phyloP scores from a whole-genome alignment of 176 grass and related monocot genomes.

The Carex myosuroides region DNA sequence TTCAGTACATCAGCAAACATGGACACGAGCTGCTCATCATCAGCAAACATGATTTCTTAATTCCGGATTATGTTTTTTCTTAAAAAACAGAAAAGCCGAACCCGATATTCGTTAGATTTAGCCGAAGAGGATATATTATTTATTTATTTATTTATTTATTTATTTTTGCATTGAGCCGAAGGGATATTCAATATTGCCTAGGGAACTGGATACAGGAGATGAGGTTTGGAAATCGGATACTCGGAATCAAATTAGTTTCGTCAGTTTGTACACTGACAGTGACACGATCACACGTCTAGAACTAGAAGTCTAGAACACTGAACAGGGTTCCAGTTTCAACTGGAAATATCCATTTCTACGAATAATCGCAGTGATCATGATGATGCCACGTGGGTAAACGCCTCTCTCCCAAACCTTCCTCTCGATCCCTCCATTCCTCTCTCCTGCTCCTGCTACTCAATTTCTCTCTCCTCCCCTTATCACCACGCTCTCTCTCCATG shows the following conservation, averaged over 20 bases:
- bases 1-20: too few relatives aligned
- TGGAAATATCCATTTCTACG: background rate
- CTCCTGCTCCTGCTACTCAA: background rate
- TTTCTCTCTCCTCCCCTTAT: constrained; percentile 16
- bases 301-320: background rate
- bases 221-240: background rate
- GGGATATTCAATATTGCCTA: too few relatives aligned
- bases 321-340: background rate
- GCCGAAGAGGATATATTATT: too few relatives aligned
- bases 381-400: constrained; percentile 25
- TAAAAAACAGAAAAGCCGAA: too few relatives aligned
- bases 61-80: too few relatives aligned
- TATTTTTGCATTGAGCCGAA: too few relatives aligned
- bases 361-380: constrained; percentile 9
- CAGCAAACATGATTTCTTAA: too few relatives aligned
- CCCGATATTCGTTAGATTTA: too few relatives aligned
- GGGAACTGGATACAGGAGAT: background rate
- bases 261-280: background rate
- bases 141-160: too few relatives aligned
- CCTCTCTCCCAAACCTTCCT: background rate
- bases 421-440: background rate
- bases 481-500: background rate
- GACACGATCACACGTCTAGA: background rate
- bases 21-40: too few relatives aligned
- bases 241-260: background rate